Evolutionary conservation across 345 rosid species (phyloP), one percentile per base, ranked within the genome.

Genomic region (Excoecaria cochinchinensis): DNA sequence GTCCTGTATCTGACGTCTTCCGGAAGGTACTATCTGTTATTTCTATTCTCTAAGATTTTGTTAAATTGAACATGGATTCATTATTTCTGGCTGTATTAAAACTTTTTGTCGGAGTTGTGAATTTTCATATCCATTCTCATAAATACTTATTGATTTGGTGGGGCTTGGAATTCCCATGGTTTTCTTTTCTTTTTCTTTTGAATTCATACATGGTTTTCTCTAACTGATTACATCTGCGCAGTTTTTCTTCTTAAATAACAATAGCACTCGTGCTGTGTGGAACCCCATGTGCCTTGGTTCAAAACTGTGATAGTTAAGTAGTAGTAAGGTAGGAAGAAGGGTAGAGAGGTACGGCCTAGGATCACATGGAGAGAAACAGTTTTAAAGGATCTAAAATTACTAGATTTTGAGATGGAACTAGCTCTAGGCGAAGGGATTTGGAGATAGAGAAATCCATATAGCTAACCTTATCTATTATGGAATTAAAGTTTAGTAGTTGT

Each of bases 1-100:
- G 99, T 76, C 97, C 94, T 62, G 94, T 96, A 7, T 96, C 99
- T 24, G 97, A 89, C 55, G 89, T 90, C 84, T 96, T 96, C 69
- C 79, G 87, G 16, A 89, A 90, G 91, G 99, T 91, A 87, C 65
- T 61, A 46, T 73, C 62, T 67, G 76, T 14, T 56, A n/a, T 69
- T 19, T 66, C 22, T 74, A 6, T 21, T 63, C 42, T 53, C 47
- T 46, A 17, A 69, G 62, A 55, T 63, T 58, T n/a, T 60, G 71
- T 73, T 14, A 46, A 50, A 44, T 42, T 73, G 69, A 52, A 68
- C 68, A 12, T 62, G 57, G 61, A 52, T 38, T 53, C 17, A 24
- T 17, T 69, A 39, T 72, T 22, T 58, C 69, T 67, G 53, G 40
- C 65, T 21, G 16, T 63, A 21, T 71, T 44, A 61, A 60, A 80